These are phyloP conservation scores for Lachnellula occidentalis DNA, from an alignment of 2,329 filamentous ascomycete genomes.

Conservation along the genomic window DNA sequence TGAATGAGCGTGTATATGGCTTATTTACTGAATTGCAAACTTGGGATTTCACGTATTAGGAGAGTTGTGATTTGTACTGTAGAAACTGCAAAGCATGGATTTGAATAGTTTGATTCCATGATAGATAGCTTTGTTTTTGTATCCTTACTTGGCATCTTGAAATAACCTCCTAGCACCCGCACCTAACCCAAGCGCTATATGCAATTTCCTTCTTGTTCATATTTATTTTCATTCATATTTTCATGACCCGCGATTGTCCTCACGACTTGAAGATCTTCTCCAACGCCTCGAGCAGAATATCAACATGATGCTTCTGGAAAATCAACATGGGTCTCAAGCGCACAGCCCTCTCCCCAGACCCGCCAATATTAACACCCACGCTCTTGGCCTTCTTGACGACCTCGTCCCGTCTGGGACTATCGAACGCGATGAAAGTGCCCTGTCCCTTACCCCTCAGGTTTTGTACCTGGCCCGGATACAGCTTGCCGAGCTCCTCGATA, in stretches of 20 bases:
- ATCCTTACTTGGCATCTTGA: too few relatives aligned
- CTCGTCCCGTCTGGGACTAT: constrained; percentile 63
- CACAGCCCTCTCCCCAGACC: constrained; percentile 64
- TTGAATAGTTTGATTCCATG: too few relatives aligned
- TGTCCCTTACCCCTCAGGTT: constrained; percentile 74
- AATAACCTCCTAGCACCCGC: too few relatives aligned
- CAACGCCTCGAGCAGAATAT: constrained; percentile 72
- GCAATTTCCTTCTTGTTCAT: too few relatives aligned
- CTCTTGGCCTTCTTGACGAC: constrained; percentile 67
- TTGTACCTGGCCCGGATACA: constrained; percentile 63
- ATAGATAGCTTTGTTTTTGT: too few relatives aligned
- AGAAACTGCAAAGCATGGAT: too few relatives aligned
- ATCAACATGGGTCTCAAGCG: constrained; percentile 75
- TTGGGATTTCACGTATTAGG: too few relatives aligned
- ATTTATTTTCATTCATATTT: background rate
- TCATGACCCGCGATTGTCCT: background rate
- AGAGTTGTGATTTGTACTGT: too few relatives aligned
- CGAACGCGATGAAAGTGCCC: constrained; percentile 76
- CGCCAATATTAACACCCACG: constrained; percentile 71
- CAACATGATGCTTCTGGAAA: constrained; percentile 84
- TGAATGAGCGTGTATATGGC: background rate
- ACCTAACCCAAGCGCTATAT: background rate
- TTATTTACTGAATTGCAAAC: too few relatives aligned
- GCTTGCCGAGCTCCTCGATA: constrained; percentile 55
- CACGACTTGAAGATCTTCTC: constrained; percentile 48